Base-by-base conservation (phyloP, 1,139 yeast species). In the Hyphopichia buzzinii region DNA sequence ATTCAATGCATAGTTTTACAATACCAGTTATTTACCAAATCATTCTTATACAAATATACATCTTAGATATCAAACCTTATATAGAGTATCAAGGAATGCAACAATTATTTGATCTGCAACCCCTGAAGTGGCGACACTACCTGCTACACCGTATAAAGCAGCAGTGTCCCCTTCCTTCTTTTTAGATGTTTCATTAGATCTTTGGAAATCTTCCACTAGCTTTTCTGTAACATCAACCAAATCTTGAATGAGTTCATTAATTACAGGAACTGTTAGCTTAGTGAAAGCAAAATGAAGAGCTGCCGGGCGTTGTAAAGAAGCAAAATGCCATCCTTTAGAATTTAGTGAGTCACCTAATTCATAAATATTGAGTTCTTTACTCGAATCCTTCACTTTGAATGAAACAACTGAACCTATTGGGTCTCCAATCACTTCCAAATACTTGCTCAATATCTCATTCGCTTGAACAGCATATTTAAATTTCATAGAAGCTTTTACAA, bases 81-180 rank as follows among this genome's bases (percentile, higher is more conserved):
- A 92, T 35, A 92, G 56, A 11, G 87, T 72, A 57, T 92, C 96
- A 34, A 90, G 63, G 54, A 89, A 92, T 0, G 84, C 92, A 17
- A 77, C 83, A 34, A 90, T 84, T 17, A 90, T 61, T 39, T 74
- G 70, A 42, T 84, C 95, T 3, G 90, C 96, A n/a, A 92, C 81
- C 1, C 95, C 94, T 0, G 81, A 75, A 0, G 97, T 87, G 40
- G 77, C 68, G 24, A 92, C 78, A 52, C 92, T 85, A 5, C 96
- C 97, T 1, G 97, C 97, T 33, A 90, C 95, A 46, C 98, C 97
- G 54, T 92, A 92, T 36, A 92, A 57, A 1, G 94, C 95, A 15
- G 96, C 92, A 3, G 95, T 87, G 39, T 79, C 85, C 30, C 84
- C 62, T 14, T 38, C 41, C 10, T 44, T 31, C 21, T 41, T 44